A percentile compares a stretch with the other conserved stretches of the same genome.
Evolutionary conservation across 2,329 filamentous ascomycete species (phyloP).

Genomic region (Paradendryphiella salina): DNA sequence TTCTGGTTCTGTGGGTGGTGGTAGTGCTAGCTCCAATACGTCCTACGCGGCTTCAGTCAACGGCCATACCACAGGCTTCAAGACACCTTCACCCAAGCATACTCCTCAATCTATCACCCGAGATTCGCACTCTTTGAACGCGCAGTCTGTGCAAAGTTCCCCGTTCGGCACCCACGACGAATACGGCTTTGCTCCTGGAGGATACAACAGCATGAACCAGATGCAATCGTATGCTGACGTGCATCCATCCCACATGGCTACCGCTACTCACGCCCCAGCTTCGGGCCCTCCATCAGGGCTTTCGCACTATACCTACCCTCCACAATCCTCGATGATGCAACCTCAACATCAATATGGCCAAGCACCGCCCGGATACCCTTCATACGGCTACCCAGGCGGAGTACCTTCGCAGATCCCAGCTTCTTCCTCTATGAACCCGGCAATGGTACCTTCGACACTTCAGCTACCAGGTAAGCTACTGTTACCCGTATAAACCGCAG

Average conservation of each 20-base stretch:
- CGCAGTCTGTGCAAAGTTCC: conserved; percentile 46
- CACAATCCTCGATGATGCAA: conserved; percentile 73
- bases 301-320: conserved; percentile 71
- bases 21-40: conserved; percentile 59
- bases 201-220: conserved; percentile 74
- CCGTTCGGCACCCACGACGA: conserved; percentile 47
- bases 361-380: conserved; percentile 60
- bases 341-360: conserved; percentile 68
- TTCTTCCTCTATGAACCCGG: conserved; percentile 68
- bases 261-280: conserved; percentile 74
- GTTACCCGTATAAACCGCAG: not conserved
- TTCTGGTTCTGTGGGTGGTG: conserved; percentile 56
- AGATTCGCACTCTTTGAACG: conserved; percentile 44
- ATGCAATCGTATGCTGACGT: conserved; percentile 84
- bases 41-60: conserved; percentile 61
- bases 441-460: conserved; percentile 70
- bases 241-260: conserved; percentile 73
- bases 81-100: conserved; percentile 75
- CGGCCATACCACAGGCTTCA: conserved; percentile 61
- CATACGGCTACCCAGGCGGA: conserved; percentile 76
- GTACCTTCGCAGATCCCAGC: conserved; percentile 74
- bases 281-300: conserved; percentile 74
- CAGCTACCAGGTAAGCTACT: conserved; percentile 59
- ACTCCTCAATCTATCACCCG: conserved; percentile 52
- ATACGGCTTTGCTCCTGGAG: conserved; percentile 44